These are phyloP conservation scores for Theileria parva DNA, from an alignment of 169 alveolate genomes.

Conservation along the genomic window DNA sequence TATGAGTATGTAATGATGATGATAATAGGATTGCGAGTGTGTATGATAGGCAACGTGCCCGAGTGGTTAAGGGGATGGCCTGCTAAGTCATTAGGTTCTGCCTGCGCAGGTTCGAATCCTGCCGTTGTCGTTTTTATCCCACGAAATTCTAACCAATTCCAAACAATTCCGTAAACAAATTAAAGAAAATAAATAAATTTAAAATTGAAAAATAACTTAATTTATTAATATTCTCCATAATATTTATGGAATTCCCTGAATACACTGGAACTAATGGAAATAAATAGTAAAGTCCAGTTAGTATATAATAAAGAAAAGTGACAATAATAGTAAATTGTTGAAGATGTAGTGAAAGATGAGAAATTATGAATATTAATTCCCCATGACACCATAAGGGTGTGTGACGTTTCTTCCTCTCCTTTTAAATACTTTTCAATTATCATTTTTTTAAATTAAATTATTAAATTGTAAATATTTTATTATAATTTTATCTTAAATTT, in stretches of 20 bases:
- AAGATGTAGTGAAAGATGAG: neutral
- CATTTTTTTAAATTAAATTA: neutral
- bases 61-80: slow-evolving; percentile 80
- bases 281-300: too few relatives aligned
- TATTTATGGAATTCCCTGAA: too few relatives aligned
- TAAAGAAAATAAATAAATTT: too few relatives aligned
- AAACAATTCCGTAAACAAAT: too few relatives aligned
- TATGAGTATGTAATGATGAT: too few relatives aligned
- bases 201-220: too few relatives aligned
- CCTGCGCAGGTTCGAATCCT: slow-evolving; percentile 99
- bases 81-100: slow-evolving; percentile 90
- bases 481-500: too few relatives aligned
- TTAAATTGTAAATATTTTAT: neutral
- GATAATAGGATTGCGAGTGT: too few relatives aligned
- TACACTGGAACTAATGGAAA: too few relatives aligned
- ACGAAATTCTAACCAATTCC: too few relatives aligned
- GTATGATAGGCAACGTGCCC: slow-evolving; percentile 80
- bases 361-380: neutral
- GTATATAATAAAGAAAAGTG: too few relatives aligned
- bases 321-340: neutral
- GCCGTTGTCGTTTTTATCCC: slow-evolving; percentile 89
- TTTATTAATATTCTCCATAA: too few relatives aligned
- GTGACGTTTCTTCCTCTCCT: neutral
- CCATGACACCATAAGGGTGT: slow-evolving; percentile 10
- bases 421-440: neutral